These are phyloP conservation scores for Dentipellis sp. DNA, from an alignment of 768 basidiomycete species.

Conservation along the genomic window DNA sequence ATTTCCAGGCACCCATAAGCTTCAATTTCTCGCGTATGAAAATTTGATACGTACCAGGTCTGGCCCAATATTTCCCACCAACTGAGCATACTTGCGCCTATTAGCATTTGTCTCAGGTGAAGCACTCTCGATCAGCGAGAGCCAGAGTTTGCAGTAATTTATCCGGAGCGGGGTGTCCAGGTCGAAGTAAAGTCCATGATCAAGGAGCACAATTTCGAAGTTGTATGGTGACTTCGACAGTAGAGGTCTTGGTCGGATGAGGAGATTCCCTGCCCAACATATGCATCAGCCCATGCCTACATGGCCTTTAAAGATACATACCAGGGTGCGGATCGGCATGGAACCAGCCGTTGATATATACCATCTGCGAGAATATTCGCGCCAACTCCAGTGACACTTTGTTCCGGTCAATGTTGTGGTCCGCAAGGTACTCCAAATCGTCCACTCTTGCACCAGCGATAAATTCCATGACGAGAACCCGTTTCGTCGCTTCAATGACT, in stretches of 20 bases:
- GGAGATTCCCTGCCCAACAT: conserved; percentile 58
- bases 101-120: conserved; percentile 56
- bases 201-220: conserved; percentile 91
- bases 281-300: neutral
- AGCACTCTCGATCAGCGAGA: conserved; percentile 72
- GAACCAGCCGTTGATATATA: conserved; percentile 90
- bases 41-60: conserved; percentile 52
- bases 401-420: conserved; percentile 84
- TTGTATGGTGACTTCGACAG: conserved; percentile 76
- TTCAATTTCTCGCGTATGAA: neutral
- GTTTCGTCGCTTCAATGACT: conserved; percentile 70
- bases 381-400: conserved; percentile 87
- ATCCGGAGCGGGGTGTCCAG: conserved; percentile 70
- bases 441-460: conserved; percentile 86
- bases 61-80: conserved; percentile 85
- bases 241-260: conserved; percentile 68
- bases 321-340: conserved; percentile 87
- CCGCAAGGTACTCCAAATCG: conserved; percentile 74
- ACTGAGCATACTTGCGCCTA: conserved; percentile 77
- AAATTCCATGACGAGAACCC: conserved; percentile 93
- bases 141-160: conserved; percentile 85
- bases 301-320: conserved; percentile 18
- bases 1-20: neutral
- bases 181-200: conserved; percentile 94
- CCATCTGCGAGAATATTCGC: conserved; percentile 90